Percentiles rank a stretch among this genome's conserved stretches.
Evolutionary conservation across 192 early-diverging fungal species (phyloP).

Genomic region (Coemansia sp.): DNA sequence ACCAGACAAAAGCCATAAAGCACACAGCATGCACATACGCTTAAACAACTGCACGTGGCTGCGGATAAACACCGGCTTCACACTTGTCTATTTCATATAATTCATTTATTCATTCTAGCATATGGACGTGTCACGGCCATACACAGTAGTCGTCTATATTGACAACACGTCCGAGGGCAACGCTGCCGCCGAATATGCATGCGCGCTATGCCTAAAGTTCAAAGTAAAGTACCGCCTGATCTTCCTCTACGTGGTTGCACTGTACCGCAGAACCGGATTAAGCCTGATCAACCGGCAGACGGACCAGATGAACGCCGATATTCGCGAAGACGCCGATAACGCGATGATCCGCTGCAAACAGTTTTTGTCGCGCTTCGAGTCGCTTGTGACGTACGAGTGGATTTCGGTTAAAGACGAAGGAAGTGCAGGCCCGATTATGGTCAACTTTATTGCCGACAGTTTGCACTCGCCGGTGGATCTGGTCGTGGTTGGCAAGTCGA

Average conservation of each 20-base stretch:
- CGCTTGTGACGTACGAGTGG: slow-evolving; percentile 51
- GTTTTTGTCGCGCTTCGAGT: slow-evolving; percentile 54
- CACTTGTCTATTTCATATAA: not conserved
- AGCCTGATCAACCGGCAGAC: slow-evolving; percentile 52
- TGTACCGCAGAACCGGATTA: slow-evolving; percentile 37
- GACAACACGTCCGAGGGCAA: slow-evolving; percentile 45
- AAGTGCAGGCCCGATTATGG: slow-evolving; percentile 41
- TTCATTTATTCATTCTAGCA: not conserved
- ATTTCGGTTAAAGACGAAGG: slow-evolving; percentile 56
- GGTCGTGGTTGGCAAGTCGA: slow-evolving; percentile 39
- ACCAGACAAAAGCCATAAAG: slow-evolving; percentile 22
- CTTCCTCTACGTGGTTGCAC: slow-evolving; percentile 51
- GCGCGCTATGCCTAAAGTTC: slow-evolving; percentile 49
- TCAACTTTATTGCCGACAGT: slow-evolving; percentile 37
- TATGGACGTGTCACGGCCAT: slow-evolving; percentile 34
- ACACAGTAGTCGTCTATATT: slow-evolving; percentile 46
- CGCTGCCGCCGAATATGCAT: slow-evolving; percentile 54
- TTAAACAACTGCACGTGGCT: not conserved
- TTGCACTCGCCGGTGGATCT: slow-evolving; percentile 40
- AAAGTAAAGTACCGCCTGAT: slow-evolving; percentile 51
- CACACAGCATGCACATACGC: not conserved
- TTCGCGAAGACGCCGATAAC: slow-evolving; percentile 51
- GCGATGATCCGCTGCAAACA: slow-evolving; percentile 49
- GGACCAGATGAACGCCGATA: slow-evolving; percentile 53
- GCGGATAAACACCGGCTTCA: not conserved